phyloP scores from a whole-genome alignment of 2,329 filamentous ascomycete species.

The Pestalotiopsis sp. region DNA sequence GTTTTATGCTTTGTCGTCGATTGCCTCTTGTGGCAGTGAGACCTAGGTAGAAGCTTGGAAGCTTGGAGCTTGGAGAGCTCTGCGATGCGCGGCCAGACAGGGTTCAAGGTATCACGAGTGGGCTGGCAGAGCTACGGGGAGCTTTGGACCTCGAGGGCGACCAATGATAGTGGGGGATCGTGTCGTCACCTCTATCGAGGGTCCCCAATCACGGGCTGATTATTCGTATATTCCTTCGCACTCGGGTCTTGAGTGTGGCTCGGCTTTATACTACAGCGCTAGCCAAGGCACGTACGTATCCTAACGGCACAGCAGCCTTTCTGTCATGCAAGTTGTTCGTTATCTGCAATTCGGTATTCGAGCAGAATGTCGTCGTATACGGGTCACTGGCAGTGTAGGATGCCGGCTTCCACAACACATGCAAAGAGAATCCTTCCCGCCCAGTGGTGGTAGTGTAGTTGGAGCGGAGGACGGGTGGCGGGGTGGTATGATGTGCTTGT shows the following conservation, averaged over 20 bases:
- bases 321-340: background rate
- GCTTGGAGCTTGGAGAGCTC: background rate
- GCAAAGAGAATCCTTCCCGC: background rate
- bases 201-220: background rate
- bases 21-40: background rate
- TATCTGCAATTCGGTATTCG: background rate
- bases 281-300: background rate
- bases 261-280: background rate
- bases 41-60: background rate
- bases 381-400: too few species aligned
- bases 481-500: background rate
- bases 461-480: background rate
- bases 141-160: background rate
- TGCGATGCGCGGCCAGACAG: background rate
- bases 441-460: background rate
- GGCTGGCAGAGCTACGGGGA: background rate
- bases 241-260: background rate
- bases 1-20: conserved; percentile 7
- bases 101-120: background rate
- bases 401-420: too few species aligned
- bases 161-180: background rate
- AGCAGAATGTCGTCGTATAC: background rate
- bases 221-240: background rate
- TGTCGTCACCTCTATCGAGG: conserved; percentile 1
- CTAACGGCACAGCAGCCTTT: background rate